Evolutionary conservation across 495 filamentous ascomycete species (phyloP).

Genomic region (Parathielavia hyrcaniae): DNA sequence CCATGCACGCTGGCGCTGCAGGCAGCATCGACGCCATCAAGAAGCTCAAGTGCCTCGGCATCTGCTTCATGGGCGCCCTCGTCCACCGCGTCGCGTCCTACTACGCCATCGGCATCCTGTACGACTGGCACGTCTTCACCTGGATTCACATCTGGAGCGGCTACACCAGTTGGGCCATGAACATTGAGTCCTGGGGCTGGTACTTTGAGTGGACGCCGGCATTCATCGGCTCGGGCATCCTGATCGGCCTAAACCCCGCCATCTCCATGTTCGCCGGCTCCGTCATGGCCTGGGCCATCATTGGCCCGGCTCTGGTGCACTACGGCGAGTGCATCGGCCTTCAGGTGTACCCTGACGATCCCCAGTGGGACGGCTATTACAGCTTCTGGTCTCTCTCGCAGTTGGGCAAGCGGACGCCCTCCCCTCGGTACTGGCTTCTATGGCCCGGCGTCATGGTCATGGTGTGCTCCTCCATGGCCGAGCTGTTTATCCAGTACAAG

Average conservation of each 20-base stretch:
- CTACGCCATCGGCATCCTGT: conserved; percentile 58
- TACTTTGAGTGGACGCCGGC: conserved; percentile 58
- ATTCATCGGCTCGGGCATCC: conserved; percentile 60
- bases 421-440: conserved; percentile 59
- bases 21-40: conserved; percentile 50
- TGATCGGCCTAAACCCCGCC: conserved; percentile 59
- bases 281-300: conserved; percentile 58
- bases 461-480: conserved; percentile 55
- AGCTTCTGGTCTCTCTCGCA: conserved; percentile 46
- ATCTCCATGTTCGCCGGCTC: conserved; percentile 57
- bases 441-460: conserved; percentile 64
- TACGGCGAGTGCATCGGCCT: conserved; percentile 48
- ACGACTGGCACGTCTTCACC: conserved; percentile 61
- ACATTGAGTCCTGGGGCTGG: conserved; percentile 63
- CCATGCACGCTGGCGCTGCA: conserved; percentile 53
- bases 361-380: conserved; percentile 47
- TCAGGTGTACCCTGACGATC: conserved; percentile 36
- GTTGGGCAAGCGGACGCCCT: conserved; percentile 43
- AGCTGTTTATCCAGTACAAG: conserved; percentile 56
- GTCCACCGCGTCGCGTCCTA: conserved; percentile 53
- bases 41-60: conserved; percentile 52
- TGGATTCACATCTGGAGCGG: conserved; percentile 59
- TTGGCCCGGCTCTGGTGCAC: conserved; percentile 56
- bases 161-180: conserved; percentile 50
- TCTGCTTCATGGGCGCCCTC: conserved; percentile 47